Base-by-base conservation (phyloP, 1,139 yeast species). In the Ogataea hybrid region DNA sequence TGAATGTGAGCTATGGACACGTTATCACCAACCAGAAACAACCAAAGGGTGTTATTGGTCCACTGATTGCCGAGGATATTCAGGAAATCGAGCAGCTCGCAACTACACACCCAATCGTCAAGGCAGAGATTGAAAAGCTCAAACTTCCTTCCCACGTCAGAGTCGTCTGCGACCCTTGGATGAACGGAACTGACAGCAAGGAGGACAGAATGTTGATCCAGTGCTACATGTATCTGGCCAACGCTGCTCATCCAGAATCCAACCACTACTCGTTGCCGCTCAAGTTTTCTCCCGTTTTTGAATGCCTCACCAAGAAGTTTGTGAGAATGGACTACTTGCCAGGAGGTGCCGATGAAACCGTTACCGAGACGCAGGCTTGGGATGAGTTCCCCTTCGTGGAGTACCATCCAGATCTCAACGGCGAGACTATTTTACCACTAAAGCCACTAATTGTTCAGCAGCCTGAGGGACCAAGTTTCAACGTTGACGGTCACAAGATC, bases 391-490 rank as follows among this genome's bases (percentile, higher is more conserved):
- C 74, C 42, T 69, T 77, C 54, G 80, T 83, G 39, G 89, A 83
- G 61, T 81, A 84, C 64, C 87, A 84, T 60, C 84, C 85, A 47
- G 86, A 79, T 57, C 74, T 87, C 53, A 83, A 78, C 56, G 84
- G 81, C 42, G 84, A 77, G 57, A 50, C 65, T 12, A 46, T 50
- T 42, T 71, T 84, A 59, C 85, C 79, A 38, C 71, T 86, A 54
- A 85, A 85, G 67, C 95, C 96, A 37, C 76, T 86, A 63, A 69
- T 83, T 52, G 77, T 85, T 37, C 64, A 73, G 32, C 95, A 87
- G 67, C 95, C 96, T 41, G 94, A 87, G 57, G 96, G 96, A 49
- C 84, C 95, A n/a, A 83, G 92, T 1, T 87, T 84, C 67, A 56
- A 71, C n/a, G 65, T 79, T 37, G 56, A 76, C 14, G 86, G 85